Evolutionary conservation across 164 flowering plant genomes (phyloP).

Genomic region (Amborella trichopoda): DNA sequence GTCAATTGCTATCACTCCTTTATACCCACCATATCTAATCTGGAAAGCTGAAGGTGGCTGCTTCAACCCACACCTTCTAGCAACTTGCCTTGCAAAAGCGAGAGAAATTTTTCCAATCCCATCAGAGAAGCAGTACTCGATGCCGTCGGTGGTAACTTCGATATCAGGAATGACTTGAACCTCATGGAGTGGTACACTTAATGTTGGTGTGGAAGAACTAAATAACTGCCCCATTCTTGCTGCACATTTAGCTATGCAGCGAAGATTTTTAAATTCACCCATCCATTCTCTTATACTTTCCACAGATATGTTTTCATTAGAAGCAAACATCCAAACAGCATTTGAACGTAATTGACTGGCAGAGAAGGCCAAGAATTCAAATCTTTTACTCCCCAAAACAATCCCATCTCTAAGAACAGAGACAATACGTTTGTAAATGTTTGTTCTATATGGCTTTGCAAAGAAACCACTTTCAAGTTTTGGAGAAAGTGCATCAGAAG

Average conservation of each 20-base stretch:
- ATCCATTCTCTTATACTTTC: conserved; percentile 84
- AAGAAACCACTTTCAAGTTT: conserved; percentile 38
- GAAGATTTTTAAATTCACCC: conserved; percentile 76
- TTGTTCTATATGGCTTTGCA: conserved; percentile 47
- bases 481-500: conserved; percentile 41
- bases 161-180: conserved; percentile 74
- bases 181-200: conserved; percentile 40
- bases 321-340: conserved; percentile 99
- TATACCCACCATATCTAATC: conserved; percentile 93
- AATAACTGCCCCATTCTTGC: conserved; percentile 97
- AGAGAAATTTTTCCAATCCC: conserved; percentile 87
- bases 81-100: conserved; percentile 59
- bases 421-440: conserved; percentile 53
- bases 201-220: conserved; percentile 68
- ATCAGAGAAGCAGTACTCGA: conserved; percentile 85
- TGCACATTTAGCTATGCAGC: conserved; percentile 85
- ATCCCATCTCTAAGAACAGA: conserved; percentile 68
- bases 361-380: conserved; percentile 89
- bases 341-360: conserved; percentile 88
- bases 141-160: conserved; percentile 50
- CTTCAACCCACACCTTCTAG: conserved; percentile 48
- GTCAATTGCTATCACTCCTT: conserved; percentile 89
- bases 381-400: conserved; percentile 58
- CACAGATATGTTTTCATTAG: conserved; percentile 53
- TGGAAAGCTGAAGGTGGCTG: conserved; percentile 85